Base-by-base conservation (phyloP, 768 basidiomycete genomes). In the Boletus rubropictus region DNA sequence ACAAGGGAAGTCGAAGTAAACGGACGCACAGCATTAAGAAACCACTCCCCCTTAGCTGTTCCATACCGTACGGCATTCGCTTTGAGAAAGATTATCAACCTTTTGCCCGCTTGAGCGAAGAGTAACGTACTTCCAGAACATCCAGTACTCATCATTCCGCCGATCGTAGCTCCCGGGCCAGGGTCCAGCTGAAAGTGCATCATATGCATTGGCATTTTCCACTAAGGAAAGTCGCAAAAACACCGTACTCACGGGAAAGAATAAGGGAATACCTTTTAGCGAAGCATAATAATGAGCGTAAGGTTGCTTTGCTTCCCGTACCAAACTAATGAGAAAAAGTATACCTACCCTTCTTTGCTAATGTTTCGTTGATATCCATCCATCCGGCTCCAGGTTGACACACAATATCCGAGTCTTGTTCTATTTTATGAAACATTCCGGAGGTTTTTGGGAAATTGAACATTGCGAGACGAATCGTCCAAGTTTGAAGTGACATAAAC, bases 31-130 rank as follows among this genome's bases (percentile, higher is more conserved):
- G 78, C 78, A 55, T 92, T 93, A 34, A 94, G 69, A 58, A 94
- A 89, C 91, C 90, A 93, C 68, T 93, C 90, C 0, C 74, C 87
- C 60, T 85, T 89, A 0, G 89, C 90, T 7, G 90, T 94, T 9
- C 89, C 92, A 59, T 92, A 94, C 20, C 89, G 71, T 1, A 89
- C 88, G 2, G 87, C 86, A 54, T 88, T 89, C 0, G 86, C 86
- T 61, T 54, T n/a, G 7, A 39, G 18, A 46, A 42, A 10, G 7
- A 31, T 43, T 1, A 22, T 47, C 27, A 43, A 37, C n/a, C 4
- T 79, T 27, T 32, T 7, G 11, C 39, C n/a, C 37, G 17, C 24
- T 20, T 17, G 5, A 27, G 12, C 9, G 5, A 42, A 12, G 17
- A 37, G 12, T 55, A 17, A 68, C 70, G 63, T 69, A 77, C 90